A percentile compares a stretch with the other conserved stretches of the same genome.
Evolutionary conservation across 331 rosid species (phyloP).

Genomic region (Malus hybrid): DNA sequence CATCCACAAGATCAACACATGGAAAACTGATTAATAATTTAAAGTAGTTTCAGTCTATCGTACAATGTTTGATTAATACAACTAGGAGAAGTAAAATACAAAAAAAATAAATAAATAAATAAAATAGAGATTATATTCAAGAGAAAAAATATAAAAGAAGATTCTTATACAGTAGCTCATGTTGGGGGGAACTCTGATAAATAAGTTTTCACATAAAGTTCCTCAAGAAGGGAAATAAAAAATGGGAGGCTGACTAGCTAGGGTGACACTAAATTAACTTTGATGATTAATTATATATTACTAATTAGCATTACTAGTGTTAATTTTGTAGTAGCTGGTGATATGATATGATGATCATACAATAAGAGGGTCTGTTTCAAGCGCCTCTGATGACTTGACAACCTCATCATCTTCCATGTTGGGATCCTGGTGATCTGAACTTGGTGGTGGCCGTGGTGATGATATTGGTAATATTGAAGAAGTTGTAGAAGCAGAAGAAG

Average conservation of each 20-base stretch:
- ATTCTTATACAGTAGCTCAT: conserved; percentile 9
- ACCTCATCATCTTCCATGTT: conserved; percentile 13
- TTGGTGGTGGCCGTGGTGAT: not conserved
- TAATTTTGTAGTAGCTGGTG: not conserved
- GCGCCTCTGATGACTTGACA: conserved; percentile 10
- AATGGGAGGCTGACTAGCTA: not conserved
- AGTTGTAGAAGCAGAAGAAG: not conserved
- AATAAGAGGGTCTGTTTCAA: conserved; percentile 67
- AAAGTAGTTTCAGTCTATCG: conserved; percentile 11
- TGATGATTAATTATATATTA: not conserved
- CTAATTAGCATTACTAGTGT: not conserved
- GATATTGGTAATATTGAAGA: conserved; percentile 31
- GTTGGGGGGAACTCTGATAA: conserved; percentile 7
- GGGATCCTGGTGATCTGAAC: not conserved
- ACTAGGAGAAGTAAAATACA: not conserved
- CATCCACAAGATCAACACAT: not conserved
- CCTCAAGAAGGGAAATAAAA: conserved; percentile 5
- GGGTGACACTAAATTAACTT: not conserved
- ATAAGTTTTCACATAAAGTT: conserved; percentile 11
- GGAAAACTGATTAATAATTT: conserved; percentile 1
- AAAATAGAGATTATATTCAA: not conserved
- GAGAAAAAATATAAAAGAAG: not conserved
- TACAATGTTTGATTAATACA: conserved; percentile 11
- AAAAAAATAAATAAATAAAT: too few relatives aligned
- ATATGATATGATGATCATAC: not conserved